phyloP scores from a whole-genome alignment of 192 early-diverging fungal species.

The Coemansia sp. region DNA sequence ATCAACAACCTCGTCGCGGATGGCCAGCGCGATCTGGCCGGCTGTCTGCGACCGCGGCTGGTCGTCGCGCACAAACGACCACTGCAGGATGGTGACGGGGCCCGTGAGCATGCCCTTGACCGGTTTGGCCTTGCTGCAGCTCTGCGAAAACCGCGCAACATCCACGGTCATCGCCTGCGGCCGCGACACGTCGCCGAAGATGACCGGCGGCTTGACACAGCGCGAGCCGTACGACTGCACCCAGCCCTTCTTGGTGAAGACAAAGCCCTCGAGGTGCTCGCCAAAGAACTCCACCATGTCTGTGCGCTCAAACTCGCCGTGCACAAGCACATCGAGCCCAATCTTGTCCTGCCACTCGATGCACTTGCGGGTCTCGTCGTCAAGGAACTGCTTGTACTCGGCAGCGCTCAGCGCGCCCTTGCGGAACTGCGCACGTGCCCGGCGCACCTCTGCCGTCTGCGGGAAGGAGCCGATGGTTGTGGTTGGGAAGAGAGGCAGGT shows the following conservation, averaged over 20 bases:
- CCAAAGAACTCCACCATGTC: slow-evolving; percentile 99
- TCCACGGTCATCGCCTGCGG: slow-evolving; percentile 91
- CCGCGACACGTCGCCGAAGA: slow-evolving; percentile 94
- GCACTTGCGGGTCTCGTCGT: slow-evolving; percentile 79
- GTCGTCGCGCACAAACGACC: slow-evolving; percentile 99
- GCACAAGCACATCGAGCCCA: slow-evolving; percentile 93
- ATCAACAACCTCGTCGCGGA: slow-evolving; percentile 95
- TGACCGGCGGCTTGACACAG: slow-evolving; percentile 96
- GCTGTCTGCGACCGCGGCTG: slow-evolving; percentile 81
- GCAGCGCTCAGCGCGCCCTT: slow-evolving; percentile 69
- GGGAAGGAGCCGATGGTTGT: slow-evolving; percentile 99
- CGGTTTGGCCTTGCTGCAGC: slow-evolving; percentile 75
- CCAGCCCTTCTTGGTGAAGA: slow-evolving; percentile 96
- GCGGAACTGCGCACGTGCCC: slow-evolving; percentile 86
- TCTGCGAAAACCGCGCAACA: slow-evolving; percentile 82
- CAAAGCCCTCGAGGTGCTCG: slow-evolving; percentile 88
- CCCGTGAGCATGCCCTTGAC: slow-evolving; percentile 99
- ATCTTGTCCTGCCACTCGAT: slow-evolving; percentile 87
- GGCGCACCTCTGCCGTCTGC: slow-evolving; percentile 95
- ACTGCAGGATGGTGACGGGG: slow-evolving; percentile 95
- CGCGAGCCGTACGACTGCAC: slow-evolving; percentile 96
- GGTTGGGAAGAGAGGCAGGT: slow-evolving; percentile 90
- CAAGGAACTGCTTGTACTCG: slow-evolving; percentile 82
- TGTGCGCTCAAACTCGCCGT: slow-evolving; percentile 97
- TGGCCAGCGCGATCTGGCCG: slow-evolving; percentile 89